Conservation (phyloP, 2,329 filamentous ascomycete species). For the Colletotrichum navitas region DNA sequence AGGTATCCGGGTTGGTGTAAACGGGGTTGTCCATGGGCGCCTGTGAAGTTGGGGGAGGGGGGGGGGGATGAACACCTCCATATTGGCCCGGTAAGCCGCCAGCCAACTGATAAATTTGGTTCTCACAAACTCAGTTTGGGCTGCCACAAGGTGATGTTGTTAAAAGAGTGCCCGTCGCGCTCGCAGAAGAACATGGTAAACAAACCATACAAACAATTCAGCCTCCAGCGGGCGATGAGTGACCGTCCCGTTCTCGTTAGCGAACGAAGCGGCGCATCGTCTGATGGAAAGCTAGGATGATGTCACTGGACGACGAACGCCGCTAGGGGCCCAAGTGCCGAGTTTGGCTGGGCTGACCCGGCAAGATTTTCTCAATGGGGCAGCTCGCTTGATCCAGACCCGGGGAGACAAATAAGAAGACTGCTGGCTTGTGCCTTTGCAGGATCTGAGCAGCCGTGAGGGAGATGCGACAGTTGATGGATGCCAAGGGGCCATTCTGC, state of each 20-base stretch:
- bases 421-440: slow-evolving; percentile 7
- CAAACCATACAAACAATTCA: not conserved
- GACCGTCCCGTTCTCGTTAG: not conserved
- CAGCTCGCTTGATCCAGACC: slow-evolving; percentile 31
- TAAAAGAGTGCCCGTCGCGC: not conserved
- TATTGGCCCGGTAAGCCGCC: not conserved
- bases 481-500: slow-evolving; percentile 8
- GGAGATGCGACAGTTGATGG: not conserved
- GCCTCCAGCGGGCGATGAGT: not conserved
- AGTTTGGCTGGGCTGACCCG: slow-evolving; percentile 30
- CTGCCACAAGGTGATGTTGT: not conserved
- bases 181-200: not conserved
- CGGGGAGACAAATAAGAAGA: slow-evolving; percentile 19
- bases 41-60: not conserved
- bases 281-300: slow-evolving; percentile 11
- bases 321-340: slow-evolving; percentile 32
- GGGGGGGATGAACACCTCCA: slow-evolving; percentile 1
- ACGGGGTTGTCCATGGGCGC: slow-evolving; percentile 31
- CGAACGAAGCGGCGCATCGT: slow-evolving; percentile 1
- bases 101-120: not conserved
- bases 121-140: not conserved
- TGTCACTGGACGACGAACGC: slow-evolving; percentile 32
- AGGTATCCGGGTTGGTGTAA: slow-evolving; percentile 15
- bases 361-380: slow-evolving; percentile 29
- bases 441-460: not conserved